phyloP scores from a whole-genome alignment of 225 moss, liverwort and hornwort species.

The Marchantia polymorpha region DNA sequence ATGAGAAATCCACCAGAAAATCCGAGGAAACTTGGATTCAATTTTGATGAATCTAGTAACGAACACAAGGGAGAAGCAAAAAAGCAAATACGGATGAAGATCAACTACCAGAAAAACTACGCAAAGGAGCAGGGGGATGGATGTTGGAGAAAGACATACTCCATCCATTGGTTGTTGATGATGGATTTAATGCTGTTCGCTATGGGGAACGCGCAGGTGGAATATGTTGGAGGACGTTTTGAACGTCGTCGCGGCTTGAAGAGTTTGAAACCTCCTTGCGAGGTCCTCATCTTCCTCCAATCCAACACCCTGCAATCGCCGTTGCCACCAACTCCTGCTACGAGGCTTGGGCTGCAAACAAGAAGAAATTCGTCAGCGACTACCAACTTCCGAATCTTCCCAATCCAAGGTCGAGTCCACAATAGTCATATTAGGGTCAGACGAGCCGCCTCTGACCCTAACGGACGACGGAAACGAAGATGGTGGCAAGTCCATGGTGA shows the following conservation, averaged over 20 bases:
- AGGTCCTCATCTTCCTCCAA: slow-evolving; percentile 80
- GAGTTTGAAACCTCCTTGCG: slow-evolving; percentile 57
- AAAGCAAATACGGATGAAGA: too few relatives aligned
- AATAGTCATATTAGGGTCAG: too few relatives aligned
- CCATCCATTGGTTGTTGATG: neutral
- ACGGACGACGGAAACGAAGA: too few relatives aligned
- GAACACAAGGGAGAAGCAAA: too few relatives aligned
- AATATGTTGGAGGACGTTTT: slow-evolving; percentile 74
- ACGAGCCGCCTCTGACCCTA: too few relatives aligned
- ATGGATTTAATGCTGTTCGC: neutral
- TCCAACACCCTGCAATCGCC: slow-evolving; percentile 56
- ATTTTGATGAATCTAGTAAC: too few relatives aligned
- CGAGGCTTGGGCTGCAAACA: slow-evolving; percentile 56
- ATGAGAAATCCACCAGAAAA: too few relatives aligned
- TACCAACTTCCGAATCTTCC: too few relatives aligned
- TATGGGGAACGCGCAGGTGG: slow-evolving; percentile 62
- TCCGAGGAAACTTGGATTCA: too few relatives aligned
- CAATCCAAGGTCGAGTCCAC: too few relatives aligned
- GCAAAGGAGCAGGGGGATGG: too few relatives aligned
- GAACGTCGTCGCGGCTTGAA: slow-evolving; percentile 52
- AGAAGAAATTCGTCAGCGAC: neutral
- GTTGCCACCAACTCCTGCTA: slow-evolving; percentile 75
- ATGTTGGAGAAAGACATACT: neutral
- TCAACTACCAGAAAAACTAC: too few relatives aligned
- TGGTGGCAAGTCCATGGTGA: neutral